Evolutionary conservation across 441 rosid species (phyloP).

Genomic region (Arabidopsis lyrata): DNA sequence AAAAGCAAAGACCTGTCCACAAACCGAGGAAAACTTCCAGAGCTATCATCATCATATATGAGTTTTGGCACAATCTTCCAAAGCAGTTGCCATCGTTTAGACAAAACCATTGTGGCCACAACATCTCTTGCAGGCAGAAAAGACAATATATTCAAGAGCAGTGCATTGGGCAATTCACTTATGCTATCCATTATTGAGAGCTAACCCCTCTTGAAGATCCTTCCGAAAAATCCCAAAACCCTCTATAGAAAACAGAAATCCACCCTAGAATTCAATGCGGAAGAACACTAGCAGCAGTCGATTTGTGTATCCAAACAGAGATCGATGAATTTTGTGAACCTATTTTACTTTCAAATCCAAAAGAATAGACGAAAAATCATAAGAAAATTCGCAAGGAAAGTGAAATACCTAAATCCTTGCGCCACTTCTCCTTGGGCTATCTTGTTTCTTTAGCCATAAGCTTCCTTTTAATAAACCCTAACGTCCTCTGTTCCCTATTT

Average conservation of each 20-base stretch:
- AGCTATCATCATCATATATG: neutral
- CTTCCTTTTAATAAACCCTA: no score
- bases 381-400: no score
- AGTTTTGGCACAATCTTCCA: slow-evolving; percentile 1
- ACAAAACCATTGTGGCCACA: slow-evolving; percentile 26
- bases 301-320: neutral
- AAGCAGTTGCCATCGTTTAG: slow-evolving; percentile 23
- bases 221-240: neutral
- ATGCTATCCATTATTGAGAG: neutral
- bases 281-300: neutral
- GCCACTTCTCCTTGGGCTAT: no score
- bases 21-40: slow-evolving; percentile 15
- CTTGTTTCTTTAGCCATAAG: no score
- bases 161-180: neutral
- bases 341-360: no score
- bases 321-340: neutral
- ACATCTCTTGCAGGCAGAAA: slow-evolving; percentile 1
- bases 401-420: no score
- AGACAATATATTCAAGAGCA: neutral
- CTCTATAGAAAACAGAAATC: neutral
- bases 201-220: neutral
- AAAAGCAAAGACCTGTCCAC: slow-evolving; percentile 15
- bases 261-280: neutral
- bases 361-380: no score
- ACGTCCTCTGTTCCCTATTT: no score